phyloP scores from a whole-genome alignment of 345 rosid genomes.

The Psidium guajava region DNA sequence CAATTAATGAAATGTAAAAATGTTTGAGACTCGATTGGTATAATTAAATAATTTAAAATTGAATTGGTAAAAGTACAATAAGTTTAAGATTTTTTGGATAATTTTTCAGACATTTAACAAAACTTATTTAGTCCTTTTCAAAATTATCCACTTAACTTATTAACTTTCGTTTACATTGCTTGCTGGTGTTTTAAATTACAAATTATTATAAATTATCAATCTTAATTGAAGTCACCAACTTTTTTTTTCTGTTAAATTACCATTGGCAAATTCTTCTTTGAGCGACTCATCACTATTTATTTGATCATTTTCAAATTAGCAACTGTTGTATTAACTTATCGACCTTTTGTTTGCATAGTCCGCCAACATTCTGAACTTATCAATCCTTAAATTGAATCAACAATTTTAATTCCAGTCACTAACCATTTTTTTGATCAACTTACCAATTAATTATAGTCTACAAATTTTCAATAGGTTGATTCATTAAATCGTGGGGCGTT shows the following conservation, averaged over 20 bases:
- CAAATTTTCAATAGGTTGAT: not conserved
- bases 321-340: not conserved
- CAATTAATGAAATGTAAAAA: no score
- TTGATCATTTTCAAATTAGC: not conserved
- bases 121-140: not conserved
- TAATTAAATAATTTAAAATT: no score
- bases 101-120: not conserved
- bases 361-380: accelerated
- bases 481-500: not conserved
- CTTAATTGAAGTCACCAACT: not conserved
- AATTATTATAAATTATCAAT: not conserved
- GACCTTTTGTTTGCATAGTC: not conserved
- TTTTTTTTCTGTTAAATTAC: not conserved
- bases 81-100: no score
- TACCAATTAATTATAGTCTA: not conserved
- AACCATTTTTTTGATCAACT: not conserved
- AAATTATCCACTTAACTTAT: not conserved
- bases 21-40: no score
- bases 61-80: no score
- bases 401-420: not conserved
- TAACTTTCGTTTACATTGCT: not conserved
- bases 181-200: not conserved
- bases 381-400: not conserved
- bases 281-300: not conserved
- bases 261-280: not conserved